Conservation (phyloP, 2,329 filamentous ascomycete species). For the Diaporthe vaccinii region DNA sequence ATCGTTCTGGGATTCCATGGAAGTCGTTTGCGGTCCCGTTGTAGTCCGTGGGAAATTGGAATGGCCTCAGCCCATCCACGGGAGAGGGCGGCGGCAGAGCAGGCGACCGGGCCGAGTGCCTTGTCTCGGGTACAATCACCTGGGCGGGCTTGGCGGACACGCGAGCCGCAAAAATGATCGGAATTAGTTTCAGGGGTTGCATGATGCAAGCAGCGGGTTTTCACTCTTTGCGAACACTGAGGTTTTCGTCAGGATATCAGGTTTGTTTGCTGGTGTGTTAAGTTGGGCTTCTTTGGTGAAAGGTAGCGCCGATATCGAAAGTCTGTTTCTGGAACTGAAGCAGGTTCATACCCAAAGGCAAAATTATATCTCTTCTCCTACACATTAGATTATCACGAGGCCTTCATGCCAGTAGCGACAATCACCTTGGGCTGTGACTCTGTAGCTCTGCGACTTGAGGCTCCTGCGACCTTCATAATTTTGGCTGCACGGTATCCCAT, state of each 20-base stretch:
- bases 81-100: not conserved
- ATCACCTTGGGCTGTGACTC: not conserved
- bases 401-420: too few relatives aligned
- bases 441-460: not conserved
- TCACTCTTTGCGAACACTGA: too few relatives aligned
- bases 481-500: not conserved
- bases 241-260: not conserved
- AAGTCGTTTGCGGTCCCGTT: not conserved
- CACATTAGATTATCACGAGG: fast-evolving
- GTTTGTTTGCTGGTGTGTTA: not conserved
- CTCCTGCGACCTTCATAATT: not conserved
- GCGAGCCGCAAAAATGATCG: not conserved
- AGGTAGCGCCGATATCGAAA: not conserved
- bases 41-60: not conserved
- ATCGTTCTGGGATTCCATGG: not conserved
- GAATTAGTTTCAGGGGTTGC: not conserved
- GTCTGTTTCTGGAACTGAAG: fast-evolving
- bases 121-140: not conserved
- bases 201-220: not conserved
- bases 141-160: not conserved
- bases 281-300: not conserved
- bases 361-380: not conserved
- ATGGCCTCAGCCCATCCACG: not conserved
- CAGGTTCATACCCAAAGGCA: not conserved
- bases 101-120: too few relatives aligned